Percentiles rank a stretch among this genome's conserved stretches.
phyloP scores from a whole-genome alignment of 2,329 filamentous ascomycete species.

The Fusarium paranaense region DNA sequence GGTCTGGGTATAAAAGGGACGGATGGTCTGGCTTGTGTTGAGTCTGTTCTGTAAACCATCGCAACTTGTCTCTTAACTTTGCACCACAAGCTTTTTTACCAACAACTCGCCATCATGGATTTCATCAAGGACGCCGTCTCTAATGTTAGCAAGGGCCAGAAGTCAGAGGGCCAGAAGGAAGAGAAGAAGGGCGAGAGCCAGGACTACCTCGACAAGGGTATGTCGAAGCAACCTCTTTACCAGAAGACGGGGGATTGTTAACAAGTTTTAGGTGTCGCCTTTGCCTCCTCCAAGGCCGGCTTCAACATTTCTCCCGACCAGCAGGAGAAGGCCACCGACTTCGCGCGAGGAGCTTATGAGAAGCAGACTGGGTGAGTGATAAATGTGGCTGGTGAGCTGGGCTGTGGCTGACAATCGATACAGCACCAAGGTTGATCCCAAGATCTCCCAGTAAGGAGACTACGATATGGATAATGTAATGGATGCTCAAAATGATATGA shows the following conservation, averaged over 20 bases:
- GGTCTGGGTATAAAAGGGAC: constrained; percentile 33
- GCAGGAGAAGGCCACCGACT: constrained; percentile 55
- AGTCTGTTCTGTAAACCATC: background rate
- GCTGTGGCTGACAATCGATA: constrained; percentile 10
- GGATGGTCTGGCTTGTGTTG: background rate
- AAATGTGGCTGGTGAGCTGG: background rate
- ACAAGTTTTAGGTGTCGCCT: constrained; percentile 43
- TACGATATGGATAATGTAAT: constrained; percentile 11
- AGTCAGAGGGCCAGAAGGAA: constrained; percentile 8
- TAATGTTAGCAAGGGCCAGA: constrained; percentile 7
- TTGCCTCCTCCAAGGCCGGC: constrained; percentile 50
- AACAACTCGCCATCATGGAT: constrained; percentile 50
- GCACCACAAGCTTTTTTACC: background rate
- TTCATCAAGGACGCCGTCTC: constrained; percentile 45
- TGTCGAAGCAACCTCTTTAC: background rate
- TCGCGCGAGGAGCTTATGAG: constrained; percentile 50
- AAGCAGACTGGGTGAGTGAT: constrained; percentile 52
- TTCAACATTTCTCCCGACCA: constrained; percentile 49
- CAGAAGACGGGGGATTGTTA: background rate
- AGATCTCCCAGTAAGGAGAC: constrained; percentile 51
- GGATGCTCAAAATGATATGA: constrained; percentile 17
- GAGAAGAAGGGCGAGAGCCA: constrained; percentile 29
- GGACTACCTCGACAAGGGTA: constrained; percentile 56
- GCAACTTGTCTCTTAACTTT: background rate
- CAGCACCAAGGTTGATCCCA: constrained; percentile 42